Percentiles rank a stretch among this genome's conserved stretches.
These are phyloP conservation scores for Komagataella kurtzmanii DNA, from an alignment of 805 yeast genomes.

Conservation along the genomic window DNA sequence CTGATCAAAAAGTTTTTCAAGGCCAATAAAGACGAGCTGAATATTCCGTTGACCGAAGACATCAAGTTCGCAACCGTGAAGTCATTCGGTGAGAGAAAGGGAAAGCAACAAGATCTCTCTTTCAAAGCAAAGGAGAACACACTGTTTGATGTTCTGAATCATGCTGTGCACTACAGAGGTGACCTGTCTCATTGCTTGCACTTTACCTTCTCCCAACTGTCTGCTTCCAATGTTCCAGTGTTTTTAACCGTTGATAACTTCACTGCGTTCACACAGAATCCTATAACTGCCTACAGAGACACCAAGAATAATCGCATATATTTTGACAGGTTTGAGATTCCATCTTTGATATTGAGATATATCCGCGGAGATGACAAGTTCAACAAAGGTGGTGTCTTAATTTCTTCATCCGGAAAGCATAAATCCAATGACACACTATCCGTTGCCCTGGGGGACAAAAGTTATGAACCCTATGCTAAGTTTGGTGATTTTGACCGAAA, in stretches of 20 bases:
- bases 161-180: constrained; percentile 11
- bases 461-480: constrained; percentile 44
- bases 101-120: neutral
- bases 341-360: constrained; percentile 38
- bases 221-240: constrained; percentile 41
- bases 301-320: constrained; percentile 41
- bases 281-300: constrained; percentile 49
- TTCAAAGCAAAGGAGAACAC: constrained; percentile 11
- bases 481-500: constrained; percentile 35
- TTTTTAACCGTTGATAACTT: constrained; percentile 64
- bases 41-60: constrained; percentile 17
- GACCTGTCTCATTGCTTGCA: constrained; percentile 31
- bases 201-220: constrained; percentile 41
- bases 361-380: constrained; percentile 40
- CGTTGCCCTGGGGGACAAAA: constrained; percentile 39
- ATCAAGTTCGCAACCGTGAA: constrained; percentile 18
- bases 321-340: constrained; percentile 50
- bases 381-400: constrained; percentile 47
- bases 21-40: constrained; percentile 28
- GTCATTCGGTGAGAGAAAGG: constrained; percentile 2
- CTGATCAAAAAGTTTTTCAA: constrained; percentile 38
- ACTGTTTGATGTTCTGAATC: constrained; percentile 28
- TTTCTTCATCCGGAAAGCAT: constrained; percentile 48
- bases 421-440: constrained; percentile 40
- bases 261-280: constrained; percentile 41